Conservation (phyloP, 140 eudicot species). For the Anethum foeniculum region DNA sequence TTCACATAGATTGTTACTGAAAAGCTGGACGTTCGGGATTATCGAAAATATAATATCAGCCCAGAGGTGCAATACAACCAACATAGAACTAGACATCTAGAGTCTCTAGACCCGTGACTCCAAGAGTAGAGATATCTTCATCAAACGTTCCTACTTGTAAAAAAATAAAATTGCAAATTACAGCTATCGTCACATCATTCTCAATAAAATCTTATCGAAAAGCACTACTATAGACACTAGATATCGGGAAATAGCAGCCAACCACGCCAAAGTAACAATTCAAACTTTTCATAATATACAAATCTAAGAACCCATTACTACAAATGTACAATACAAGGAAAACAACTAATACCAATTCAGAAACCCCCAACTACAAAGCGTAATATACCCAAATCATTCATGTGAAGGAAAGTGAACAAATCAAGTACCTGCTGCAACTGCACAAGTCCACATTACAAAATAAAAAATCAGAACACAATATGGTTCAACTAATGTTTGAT, state of each 20-base stretch:
- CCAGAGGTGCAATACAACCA: not conserved
- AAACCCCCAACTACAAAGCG: not conserved
- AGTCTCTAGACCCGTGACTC: not conserved
- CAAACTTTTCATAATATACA: not conserved
- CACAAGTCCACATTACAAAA: too few relatives aligned
- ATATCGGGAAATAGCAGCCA: not conserved
- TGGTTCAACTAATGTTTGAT: not conserved
- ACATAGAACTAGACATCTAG: not conserved
- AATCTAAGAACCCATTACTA: not conserved
- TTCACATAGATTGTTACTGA: not conserved
- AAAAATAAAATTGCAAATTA: not conserved
- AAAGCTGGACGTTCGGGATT: not conserved
- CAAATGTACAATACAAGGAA: not conserved
- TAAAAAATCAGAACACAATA: not conserved
- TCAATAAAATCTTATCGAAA: not conserved
- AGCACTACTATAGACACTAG: not conserved
- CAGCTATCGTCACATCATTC: not conserved
- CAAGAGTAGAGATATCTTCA: not conserved
- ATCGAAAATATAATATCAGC: not conserved
- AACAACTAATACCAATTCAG: not conserved
- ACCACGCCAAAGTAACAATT: not conserved
- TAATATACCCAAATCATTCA: not conserved
- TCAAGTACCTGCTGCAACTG: not conserved
- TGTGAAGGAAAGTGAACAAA: not conserved
- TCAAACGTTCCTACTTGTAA: not conserved